phyloP scores from a whole-genome alignment of 768 basidiomycete species.

The Pulveroboletus ravenelii region DNA sequence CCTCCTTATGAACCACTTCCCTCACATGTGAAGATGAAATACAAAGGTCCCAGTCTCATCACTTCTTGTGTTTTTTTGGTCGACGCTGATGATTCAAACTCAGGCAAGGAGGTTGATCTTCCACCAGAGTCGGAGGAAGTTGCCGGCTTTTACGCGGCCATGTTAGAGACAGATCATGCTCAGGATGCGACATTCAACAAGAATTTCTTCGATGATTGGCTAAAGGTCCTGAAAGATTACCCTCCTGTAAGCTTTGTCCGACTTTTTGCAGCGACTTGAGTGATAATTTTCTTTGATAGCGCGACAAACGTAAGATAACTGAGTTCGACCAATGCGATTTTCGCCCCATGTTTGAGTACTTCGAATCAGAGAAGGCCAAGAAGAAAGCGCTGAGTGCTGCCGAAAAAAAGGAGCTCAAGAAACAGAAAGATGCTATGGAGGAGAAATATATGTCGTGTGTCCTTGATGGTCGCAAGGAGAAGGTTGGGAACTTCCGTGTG shows the following conservation, averaged over 20 bases:
- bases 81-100: constrained; percentile 15
- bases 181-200: constrained; percentile 83
- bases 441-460: constrained; percentile 78
- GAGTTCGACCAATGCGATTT: constrained; percentile 86
- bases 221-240: constrained; percentile 65
- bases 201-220: constrained; percentile 95
- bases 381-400: constrained; percentile 81
- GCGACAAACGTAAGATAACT: constrained; percentile 68
- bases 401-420: constrained; percentile 91
- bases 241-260: constrained; percentile 65
- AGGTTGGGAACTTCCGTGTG: constrained; percentile 95
- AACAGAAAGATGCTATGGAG: constrained; percentile 77
- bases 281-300: constrained; percentile 36
- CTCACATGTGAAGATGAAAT: constrained; percentile 83
- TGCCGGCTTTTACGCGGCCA: constrained; percentile 90
- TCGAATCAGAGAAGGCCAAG: constrained; percentile 88
- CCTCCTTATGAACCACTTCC: constrained; percentile 90
- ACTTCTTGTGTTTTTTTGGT: constrained; percentile 6
- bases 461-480: constrained; percentile 97
- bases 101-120: constrained; percentile 76
- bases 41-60: constrained; percentile 62
- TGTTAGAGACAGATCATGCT: constrained; percentile 90
- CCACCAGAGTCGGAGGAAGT: constrained; percentile 91
- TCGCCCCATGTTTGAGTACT: constrained; percentile 88
- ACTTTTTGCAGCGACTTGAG: constrained; percentile 1